phyloP scores from a whole-genome alignment of 495 filamentous ascomycete genomes.

The Neurospora sp. region DNA sequence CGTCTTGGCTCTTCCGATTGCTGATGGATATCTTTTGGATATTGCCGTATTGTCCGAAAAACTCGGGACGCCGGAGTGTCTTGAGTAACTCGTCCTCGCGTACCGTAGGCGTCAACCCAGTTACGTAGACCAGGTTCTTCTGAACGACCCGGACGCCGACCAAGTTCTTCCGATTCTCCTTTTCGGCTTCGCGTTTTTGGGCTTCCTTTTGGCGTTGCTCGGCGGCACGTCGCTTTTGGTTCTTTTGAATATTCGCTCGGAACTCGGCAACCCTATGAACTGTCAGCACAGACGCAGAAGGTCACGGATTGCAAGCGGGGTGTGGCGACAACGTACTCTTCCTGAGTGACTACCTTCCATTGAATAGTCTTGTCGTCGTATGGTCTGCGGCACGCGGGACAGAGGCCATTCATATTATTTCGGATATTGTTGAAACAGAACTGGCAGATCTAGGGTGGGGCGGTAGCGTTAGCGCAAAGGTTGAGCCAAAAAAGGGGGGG shows the following conservation, averaged over 20 bases:
- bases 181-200: conserved; percentile 92
- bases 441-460: conserved; percentile 71
- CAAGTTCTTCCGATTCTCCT: conserved; percentile 86
- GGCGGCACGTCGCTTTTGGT: conserved; percentile 74
- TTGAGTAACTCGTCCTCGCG: conserved; percentile 83
- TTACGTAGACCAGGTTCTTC: conserved; percentile 98
- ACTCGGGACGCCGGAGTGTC: conserved; percentile 76
- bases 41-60: conserved; percentile 97
- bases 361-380: conserved; percentile 96
- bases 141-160: conserved; percentile 92
- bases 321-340: conserved; percentile 59
- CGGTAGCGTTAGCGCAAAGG: not conserved
- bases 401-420: conserved; percentile 87
- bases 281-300: conserved; percentile 16
- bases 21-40: conserved; percentile 99
- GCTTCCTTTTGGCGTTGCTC: conserved; percentile 89
- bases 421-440: conserved; percentile 99
- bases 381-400: conserved; percentile 86
- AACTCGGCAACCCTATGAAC: conserved; percentile 45
- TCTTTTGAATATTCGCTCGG: conserved; percentile 79
- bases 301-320: not conserved
- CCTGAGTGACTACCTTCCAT: conserved; percentile 83
- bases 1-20: conserved; percentile 72
- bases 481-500: conserved; percentile 13
- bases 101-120: conserved; percentile 81